These are phyloP conservation scores for Orbilia blumenaviensis DNA, from an alignment of 2,329 filamentous ascomycete species.

Conservation along the genomic window DNA sequence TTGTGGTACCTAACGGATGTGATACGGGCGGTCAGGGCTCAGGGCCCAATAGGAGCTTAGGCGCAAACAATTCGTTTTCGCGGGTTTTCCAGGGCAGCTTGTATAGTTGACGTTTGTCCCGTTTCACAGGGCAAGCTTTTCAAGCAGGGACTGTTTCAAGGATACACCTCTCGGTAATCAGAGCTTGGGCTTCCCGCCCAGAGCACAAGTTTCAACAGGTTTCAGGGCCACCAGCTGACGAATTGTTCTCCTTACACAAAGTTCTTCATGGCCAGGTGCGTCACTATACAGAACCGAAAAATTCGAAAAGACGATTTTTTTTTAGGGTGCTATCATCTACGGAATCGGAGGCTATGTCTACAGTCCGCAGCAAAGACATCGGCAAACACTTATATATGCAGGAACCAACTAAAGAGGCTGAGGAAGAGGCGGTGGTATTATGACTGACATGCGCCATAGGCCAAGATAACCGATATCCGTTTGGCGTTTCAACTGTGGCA, in stretches of 20 bases:
- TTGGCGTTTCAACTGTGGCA: conserved; percentile 17
- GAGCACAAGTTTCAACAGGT: conserved; percentile 25
- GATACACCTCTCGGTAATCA: conserved; percentile 33
- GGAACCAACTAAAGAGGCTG: conserved; percentile 3
- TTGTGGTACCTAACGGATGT: not conserved
- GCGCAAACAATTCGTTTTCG: not conserved
- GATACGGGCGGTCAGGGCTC: not conserved
- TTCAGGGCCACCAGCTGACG: conserved; percentile 7
- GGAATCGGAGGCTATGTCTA: not conserved
- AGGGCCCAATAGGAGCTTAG: conserved; percentile 1
- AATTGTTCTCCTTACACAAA: not conserved
- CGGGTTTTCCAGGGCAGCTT: not conserved
- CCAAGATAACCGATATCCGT: conserved; percentile 3
- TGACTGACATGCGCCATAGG: conserved; percentile 17
- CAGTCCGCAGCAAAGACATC: not conserved
- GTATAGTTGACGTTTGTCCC: conserved; percentile 39
- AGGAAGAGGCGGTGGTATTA: conserved; percentile 5
- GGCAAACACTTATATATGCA: not conserved
- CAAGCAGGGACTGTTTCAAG: conserved; percentile 45
- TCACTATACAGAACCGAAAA: not conserved
- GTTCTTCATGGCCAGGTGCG: not conserved
- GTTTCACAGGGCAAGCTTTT: conserved; percentile 49
- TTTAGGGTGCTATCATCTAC: not conserved
- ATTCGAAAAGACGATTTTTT: not conserved
- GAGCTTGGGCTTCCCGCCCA: conserved; percentile 4